These are phyloP conservation scores for Candida odintsovae DNA, from an alignment of 805 yeast genomes.

Conservation along the genomic window DNA sequence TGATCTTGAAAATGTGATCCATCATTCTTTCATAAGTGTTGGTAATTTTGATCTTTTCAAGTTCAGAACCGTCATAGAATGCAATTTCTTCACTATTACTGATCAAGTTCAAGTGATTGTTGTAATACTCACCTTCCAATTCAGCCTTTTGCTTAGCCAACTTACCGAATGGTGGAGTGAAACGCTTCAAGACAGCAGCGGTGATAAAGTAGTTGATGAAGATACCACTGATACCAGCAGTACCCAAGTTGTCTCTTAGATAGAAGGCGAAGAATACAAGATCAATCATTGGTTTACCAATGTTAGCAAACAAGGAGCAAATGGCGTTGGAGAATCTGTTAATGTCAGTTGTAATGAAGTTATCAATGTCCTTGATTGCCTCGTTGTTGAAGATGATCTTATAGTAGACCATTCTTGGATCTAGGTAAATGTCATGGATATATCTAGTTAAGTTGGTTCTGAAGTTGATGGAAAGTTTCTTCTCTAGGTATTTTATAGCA, in stretches of 20 bases:
- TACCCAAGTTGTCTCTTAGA: constrained; percentile 79
- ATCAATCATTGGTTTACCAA: constrained; percentile 91
- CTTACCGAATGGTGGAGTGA: constrained; percentile 82
- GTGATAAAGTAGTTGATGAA: constrained; percentile 76
- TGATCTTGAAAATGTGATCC: constrained; percentile 47
- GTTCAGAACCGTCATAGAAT: constrained; percentile 80
- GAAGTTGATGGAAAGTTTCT: constrained; percentile 73
- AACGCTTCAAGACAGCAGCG: constrained; percentile 63
- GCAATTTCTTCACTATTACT: constrained; percentile 92
- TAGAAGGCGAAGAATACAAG: constrained; percentile 78
- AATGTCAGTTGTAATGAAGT: constrained; percentile 78
- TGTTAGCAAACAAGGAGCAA: constrained; percentile 76
- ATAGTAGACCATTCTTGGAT: constrained; percentile 74
- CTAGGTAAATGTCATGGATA: constrained; percentile 85
- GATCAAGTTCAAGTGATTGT: constrained; percentile 77
- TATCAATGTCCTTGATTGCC: constrained; percentile 63
- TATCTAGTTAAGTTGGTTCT: constrained; percentile 80
- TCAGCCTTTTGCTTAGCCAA: constrained; percentile 67
- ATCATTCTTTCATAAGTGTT: constrained; percentile 53
- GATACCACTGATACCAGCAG: constrained; percentile 79
- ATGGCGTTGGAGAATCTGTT: constrained; percentile 74
- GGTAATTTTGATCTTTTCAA: constrained; percentile 65
- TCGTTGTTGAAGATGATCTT: constrained; percentile 53
- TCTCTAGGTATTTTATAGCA: constrained; percentile 75
- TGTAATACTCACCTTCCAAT: constrained; percentile 85